These are phyloP conservation scores for Fagopyrum esculentum DNA, from an alignment of 148 eudicot species.

Conservation along the genomic window DNA sequence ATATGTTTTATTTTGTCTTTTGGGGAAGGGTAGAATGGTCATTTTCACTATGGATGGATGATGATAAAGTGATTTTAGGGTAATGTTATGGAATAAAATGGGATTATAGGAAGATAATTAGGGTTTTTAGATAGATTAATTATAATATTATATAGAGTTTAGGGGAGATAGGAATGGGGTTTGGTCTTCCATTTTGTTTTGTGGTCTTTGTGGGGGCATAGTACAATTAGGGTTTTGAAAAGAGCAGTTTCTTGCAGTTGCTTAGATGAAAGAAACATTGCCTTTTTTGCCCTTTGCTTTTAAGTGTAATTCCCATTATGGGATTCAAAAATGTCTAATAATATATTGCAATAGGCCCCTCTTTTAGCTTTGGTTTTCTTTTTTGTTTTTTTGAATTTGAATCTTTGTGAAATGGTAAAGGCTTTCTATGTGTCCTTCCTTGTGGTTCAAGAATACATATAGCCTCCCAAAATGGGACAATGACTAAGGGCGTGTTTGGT, in stretches of 20 bases:
- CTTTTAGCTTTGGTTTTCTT: background rate
- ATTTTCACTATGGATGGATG: background rate
- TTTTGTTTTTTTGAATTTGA: background rate
- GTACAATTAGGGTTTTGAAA: background rate
- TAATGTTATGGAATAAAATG: constrained; percentile 9
- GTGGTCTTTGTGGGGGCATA: background rate
- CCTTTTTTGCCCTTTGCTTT: background rate
- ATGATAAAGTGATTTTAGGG: background rate
- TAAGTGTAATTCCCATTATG: constrained; percentile 5
- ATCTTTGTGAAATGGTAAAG: background rate
- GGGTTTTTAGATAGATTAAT: constrained; percentile 3
- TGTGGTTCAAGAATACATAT: too few species aligned
- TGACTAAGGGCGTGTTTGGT: too few species aligned
- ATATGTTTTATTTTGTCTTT: background rate
- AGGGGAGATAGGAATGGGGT: background rate
- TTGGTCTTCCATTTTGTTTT: background rate
- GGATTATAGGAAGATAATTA: constrained; percentile 4
- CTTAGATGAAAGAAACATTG: background rate
- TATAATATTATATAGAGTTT: background rate
- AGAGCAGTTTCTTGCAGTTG: constrained; percentile 7
- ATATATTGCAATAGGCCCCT: background rate
- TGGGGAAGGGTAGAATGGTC: background rate
- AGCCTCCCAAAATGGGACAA: too few species aligned
- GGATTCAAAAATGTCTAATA: background rate
- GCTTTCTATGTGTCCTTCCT: background rate